Evolutionary conservation across 2,329 filamentous ascomycete species (phyloP), one percentile per base, ranked within the genome.

Genomic region (Hymenoscyphus infarciens): DNA sequence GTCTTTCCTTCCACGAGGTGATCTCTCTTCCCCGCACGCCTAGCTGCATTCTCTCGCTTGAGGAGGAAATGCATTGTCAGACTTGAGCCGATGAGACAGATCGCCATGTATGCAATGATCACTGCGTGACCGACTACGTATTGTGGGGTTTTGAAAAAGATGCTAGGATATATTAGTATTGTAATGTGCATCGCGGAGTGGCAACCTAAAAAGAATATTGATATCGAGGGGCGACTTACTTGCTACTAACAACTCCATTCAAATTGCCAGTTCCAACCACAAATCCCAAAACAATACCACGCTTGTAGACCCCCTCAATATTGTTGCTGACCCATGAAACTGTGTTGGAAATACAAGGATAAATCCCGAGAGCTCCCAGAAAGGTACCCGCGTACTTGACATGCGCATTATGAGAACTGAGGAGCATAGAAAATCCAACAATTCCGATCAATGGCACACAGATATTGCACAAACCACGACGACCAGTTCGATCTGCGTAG

Each of bases 191-290:
- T 49, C n/a, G 8, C 2, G 3, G 3, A 8, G 42, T 22, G n/a
- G 7, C n/a, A 11, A 10, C 8, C n/a, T 6, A 49, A 10, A 22
- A 15, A 45, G 5, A 5, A 52, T 22, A 19, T 1, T 19, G 3
- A 13, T 6, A 52, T 25, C 3, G 10, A 52, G 3, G 3, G 10
- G 19, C 19, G 3, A 52, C 19, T 52, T 52, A 52, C 45, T 96
- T 96, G 68, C 60, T 66, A 59, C 63, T 68, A 16, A 69, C 61
- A 42, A 70, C 57, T 53, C 92, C 92, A 73, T 96, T 96, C 55
- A 97, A 79, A 73, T 97, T 96, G 29, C 93, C 92, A 90, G 91
- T 96, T 29, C 89, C 92, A 65, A 97, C 95, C 60, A 96, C 89
- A 66, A 96, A 87, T 0, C 92, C 92, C 1, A 97, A 78, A 0